These are phyloP conservation scores for Paracoccidioides lutzii DNA, from an alignment of 2,329 filamentous ascomycete genomes.

Conservation along the genomic window DNA sequence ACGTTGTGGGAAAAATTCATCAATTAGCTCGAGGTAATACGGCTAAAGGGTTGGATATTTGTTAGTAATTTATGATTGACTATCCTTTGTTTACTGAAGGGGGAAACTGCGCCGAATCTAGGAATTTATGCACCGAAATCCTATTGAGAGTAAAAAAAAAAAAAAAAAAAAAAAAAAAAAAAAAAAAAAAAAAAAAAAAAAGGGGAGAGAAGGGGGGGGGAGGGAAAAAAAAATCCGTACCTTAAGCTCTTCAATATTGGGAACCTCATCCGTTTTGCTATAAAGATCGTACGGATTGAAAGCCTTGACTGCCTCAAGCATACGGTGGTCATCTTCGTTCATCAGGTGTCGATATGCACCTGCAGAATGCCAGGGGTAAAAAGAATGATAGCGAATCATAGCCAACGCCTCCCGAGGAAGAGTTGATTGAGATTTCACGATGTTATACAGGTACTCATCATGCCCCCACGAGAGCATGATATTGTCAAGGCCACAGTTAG, in stretches of 20 bases:
- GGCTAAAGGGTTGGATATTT: conserved; percentile 43
- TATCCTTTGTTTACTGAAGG: not conserved
- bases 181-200: not conserved
- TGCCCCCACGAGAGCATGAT: conserved; percentile 78
- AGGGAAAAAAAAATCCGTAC: conserved; percentile 22
- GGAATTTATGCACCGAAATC: not conserved
- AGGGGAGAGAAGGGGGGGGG: too few relatives aligned
- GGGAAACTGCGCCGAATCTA: too few relatives aligned
- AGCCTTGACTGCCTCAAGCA: conserved; percentile 68
- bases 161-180: not conserved
- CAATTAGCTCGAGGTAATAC: conserved; percentile 56
- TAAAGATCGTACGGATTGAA: conserved; percentile 92
- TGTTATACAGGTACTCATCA: conserved; percentile 51
- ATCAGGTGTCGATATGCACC: conserved; percentile 73
- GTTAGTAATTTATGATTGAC: conserved; percentile 4
- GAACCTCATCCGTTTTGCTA: conserved; percentile 77
- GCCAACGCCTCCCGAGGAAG: conserved; percentile 72
- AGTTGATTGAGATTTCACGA: conserved; percentile 68
- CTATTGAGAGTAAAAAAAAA: not conserved
- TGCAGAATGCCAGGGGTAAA: conserved; percentile 82
- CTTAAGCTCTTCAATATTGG: conserved; percentile 65
- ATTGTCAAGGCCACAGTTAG: conserved; percentile 71
- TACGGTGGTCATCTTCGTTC: conserved; percentile 65
- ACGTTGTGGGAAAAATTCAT: conserved; percentile 15
- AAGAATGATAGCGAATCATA: conserved; percentile 88